phyloP scores from a whole-genome alignment of 805 yeast genomes.

The Henningerozyma blattae region DNA sequence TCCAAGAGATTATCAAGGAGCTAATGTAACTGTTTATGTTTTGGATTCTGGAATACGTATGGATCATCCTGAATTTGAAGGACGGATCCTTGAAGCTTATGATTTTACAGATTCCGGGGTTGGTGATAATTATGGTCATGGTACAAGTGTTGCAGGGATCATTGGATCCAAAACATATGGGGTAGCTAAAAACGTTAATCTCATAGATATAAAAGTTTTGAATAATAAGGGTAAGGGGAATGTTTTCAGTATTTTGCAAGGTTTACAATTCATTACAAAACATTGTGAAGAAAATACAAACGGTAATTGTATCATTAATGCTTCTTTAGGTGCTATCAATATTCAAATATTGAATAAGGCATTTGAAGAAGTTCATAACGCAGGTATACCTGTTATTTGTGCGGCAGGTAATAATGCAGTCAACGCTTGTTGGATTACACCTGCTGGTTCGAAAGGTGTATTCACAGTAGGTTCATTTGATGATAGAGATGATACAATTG shows the following conservation, averaged over 20 bases:
- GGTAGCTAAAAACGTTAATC: slow-evolving; percentile 54
- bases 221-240: slow-evolving; percentile 60
- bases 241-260: slow-evolving; percentile 50
- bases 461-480: slow-evolving; percentile 86
- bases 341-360: slow-evolving; percentile 64
- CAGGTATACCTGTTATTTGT: slow-evolving; percentile 61
- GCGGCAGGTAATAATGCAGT: slow-evolving; percentile 82
- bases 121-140: slow-evolving; percentile 73
- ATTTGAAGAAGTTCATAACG: slow-evolving; percentile 56
- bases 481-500: slow-evolving; percentile 56
- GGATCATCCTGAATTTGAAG: slow-evolving; percentile 49
- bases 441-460: slow-evolving; percentile 66
- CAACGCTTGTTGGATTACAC: slow-evolving; percentile 78
- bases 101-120: slow-evolving; percentile 48
- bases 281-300: slow-evolving; percentile 27
- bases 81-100: slow-evolving; percentile 44
- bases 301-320: slow-evolving; percentile 54
- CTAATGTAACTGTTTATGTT: slow-evolving; percentile 56
- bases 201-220: slow-evolving; percentile 65
- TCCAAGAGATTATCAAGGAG: slow-evolving; percentile 36
- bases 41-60: slow-evolving; percentile 72
- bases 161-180: slow-evolving; percentile 72
- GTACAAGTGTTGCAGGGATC: slow-evolving; percentile 86
- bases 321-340: slow-evolving; percentile 68
- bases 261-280: slow-evolving; percentile 54